Evolutionary conservation across 768 basidiomycete genomes (phyloP).

Genomic region (Boletus tylopilopsis): DNA sequence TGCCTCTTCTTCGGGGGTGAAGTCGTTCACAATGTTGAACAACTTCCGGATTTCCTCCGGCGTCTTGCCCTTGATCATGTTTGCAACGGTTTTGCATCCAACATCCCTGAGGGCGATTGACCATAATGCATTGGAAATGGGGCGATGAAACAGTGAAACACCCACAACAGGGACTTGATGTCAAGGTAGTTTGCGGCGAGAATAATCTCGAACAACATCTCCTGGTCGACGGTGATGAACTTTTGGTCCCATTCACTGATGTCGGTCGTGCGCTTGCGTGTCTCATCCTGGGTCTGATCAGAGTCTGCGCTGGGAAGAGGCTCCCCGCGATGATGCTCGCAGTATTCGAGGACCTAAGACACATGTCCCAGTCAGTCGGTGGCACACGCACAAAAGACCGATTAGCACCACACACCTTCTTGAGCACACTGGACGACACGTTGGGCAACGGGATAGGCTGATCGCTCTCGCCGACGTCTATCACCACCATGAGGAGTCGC

Average conservation of each 20-base stretch:
- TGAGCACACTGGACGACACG: conserved; percentile 87
- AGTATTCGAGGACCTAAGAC: conserved; percentile 95
- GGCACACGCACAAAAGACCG: background rate
- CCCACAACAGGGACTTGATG: conserved; percentile 96
- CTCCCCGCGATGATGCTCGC: conserved; percentile 97
- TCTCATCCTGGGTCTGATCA: conserved; percentile 84
- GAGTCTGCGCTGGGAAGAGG: conserved; percentile 86
- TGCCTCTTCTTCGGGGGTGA: conserved; percentile 99
- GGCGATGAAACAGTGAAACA: conserved; percentile 10
- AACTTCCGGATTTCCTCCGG: conserved; percentile 99
- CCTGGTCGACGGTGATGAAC: conserved; percentile 98
- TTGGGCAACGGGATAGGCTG: conserved; percentile 94
- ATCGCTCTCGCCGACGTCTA: conserved; percentile 93
- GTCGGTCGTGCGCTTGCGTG: conserved; percentile 95
- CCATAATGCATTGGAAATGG: background rate
- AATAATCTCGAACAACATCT: conserved; percentile 99
- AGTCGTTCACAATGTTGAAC: conserved; percentile 97
- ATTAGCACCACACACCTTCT: conserved; percentile 58
- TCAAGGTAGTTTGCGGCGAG: conserved; percentile 99
- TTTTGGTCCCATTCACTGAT: conserved; percentile 99
- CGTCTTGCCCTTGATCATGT: conserved; percentile 99
- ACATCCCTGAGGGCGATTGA: conserved; percentile 63
- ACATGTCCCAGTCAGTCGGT: conserved; percentile 3
- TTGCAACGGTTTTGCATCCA: conserved; percentile 97
- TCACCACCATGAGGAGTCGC: conserved; percentile 1